A percentile compares a stretch with the other conserved stretches of the same genome.
Evolutionary conservation across 106 monocot genomes (phyloP).

Genomic region (Acorus gramineus): DNA sequence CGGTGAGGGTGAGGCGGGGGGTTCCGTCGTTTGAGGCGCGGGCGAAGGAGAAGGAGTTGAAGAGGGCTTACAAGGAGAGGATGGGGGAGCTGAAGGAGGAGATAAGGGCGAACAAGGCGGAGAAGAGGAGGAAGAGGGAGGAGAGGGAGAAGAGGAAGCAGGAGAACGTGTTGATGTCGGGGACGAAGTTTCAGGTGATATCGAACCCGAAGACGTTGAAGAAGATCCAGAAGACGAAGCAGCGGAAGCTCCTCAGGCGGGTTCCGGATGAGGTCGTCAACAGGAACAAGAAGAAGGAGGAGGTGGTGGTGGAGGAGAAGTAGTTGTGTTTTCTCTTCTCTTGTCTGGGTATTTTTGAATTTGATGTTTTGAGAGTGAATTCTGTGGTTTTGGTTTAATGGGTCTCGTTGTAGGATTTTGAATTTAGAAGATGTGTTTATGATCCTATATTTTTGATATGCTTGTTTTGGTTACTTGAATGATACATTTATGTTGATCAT

Average conservation of each 20-base stretch:
- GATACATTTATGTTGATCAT: too few species aligned
- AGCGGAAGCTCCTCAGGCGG: constrained; percentile 73
- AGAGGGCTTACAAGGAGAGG: constrained; percentile 67
- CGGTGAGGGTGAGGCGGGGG: constrained; percentile 33
- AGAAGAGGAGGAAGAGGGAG: constrained; percentile 71
- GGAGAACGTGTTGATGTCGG: constrained; percentile 67
- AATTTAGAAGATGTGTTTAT: too few species aligned
- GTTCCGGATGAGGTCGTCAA: constrained; percentile 62
- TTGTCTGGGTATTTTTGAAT: too few species aligned
- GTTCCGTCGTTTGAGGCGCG: constrained; percentile 44
- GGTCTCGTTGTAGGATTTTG: too few species aligned
- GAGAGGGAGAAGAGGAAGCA: constrained; percentile 96
- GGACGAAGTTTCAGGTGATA: constrained; percentile 75
- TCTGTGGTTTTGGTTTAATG: too few species aligned
- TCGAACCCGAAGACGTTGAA: constrained; percentile 85
- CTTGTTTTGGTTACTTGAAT: too few species aligned
- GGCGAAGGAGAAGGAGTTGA: constrained; percentile 57
- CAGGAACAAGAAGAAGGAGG: constrained; percentile 20
- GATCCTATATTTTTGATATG: too few species aligned
- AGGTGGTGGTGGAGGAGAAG: too few species aligned
- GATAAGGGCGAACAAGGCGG: constrained; percentile 66
- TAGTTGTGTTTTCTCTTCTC: too few species aligned
- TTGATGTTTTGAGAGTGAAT: too few species aligned
- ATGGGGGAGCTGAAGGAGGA: constrained; percentile 83
- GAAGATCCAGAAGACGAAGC: constrained; percentile 94